phyloP scores from a whole-genome alignment of 208 protist genomes.

The Crithidia bombi region DNA sequence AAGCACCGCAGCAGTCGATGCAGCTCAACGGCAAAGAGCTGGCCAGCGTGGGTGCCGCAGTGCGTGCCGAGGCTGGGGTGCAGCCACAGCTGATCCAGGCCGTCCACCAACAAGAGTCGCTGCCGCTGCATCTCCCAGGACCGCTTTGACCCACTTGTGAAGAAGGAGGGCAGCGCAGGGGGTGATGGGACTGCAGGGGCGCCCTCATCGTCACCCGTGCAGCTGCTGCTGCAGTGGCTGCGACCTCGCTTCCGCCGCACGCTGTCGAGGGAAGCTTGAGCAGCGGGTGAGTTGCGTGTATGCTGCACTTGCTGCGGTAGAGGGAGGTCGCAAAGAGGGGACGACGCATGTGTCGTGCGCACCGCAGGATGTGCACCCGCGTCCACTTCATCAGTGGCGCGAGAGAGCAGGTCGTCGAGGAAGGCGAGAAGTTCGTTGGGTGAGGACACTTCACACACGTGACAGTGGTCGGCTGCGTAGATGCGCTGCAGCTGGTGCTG shows the following conservation, averaged over 20 bases:
- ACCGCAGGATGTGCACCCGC: not conserved
- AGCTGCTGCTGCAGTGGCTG: not conserved
- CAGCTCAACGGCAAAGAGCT: slow-evolving; percentile 48
- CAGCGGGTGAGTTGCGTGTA: too few relatives aligned
- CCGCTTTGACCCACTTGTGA: not conserved
- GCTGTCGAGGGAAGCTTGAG: not conserved
- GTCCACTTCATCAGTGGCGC: not conserved
- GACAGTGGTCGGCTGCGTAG: slow-evolving; percentile 36
- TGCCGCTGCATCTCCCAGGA: slow-evolving; percentile 25
- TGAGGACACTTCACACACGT: slow-evolving; percentile 29
- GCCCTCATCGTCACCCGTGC: not conserved
- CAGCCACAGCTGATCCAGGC: slow-evolving; percentile 30
- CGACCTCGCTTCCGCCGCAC: not conserved
- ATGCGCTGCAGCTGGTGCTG: slow-evolving; percentile 18
- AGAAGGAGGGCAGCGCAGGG: not conserved
- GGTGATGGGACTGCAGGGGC: not conserved
- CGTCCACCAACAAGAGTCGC: slow-evolving; percentile 26
- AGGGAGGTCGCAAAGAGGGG: not conserved
- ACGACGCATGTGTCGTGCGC: not conserved
- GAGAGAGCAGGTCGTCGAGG: slow-evolving; percentile 19
- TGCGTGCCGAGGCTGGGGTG: slow-evolving; percentile 27
- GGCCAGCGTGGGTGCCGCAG: slow-evolving; percentile 35
- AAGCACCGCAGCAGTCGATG: slow-evolving; percentile 41
- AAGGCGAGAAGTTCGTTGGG: slow-evolving; percentile 49
- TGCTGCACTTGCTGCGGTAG: too few relatives aligned